Conservation (phyloP, 2,329 filamentous ascomycete species). For the Fusarium buharicum region DNA sequence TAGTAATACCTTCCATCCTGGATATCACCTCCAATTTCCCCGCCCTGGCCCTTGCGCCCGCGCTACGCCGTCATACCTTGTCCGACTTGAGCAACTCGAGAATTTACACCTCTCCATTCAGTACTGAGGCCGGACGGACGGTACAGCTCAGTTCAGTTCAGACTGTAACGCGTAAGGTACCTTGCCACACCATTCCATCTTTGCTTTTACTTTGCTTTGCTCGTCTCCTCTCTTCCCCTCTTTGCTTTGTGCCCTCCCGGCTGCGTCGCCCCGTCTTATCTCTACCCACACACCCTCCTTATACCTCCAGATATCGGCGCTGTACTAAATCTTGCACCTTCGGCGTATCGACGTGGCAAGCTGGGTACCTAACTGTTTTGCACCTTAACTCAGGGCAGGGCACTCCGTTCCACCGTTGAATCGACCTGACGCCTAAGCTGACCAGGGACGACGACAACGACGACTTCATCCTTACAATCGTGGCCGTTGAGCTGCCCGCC, state of each 20-base stretch:
- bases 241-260: constrained; percentile 4
- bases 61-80: constrained; percentile 41
- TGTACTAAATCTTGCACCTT: neutral
- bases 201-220: constrained; percentile 1
- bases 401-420: neutral
- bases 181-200: constrained; percentile 36
- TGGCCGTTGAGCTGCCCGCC: too few relatives aligned
- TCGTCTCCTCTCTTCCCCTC: constrained; percentile 40
- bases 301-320: neutral
- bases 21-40: constrained; percentile 46
- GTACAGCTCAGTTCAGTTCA: constrained; percentile 3
- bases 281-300: constrained; percentile 20
- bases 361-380: constrained; percentile 13
- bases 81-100: constrained; percentile 20
- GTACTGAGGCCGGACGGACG: neutral
- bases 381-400: constrained; percentile 13
- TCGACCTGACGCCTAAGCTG: neutral
- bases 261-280: constrained; percentile 27
- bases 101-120: constrained; percentile 14
- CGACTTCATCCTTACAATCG: neutral
- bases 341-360: constrained; percentile 30
- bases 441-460: neutral
- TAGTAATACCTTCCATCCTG: neutral
- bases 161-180: constrained; percentile 6
- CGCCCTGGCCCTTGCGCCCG: constrained; percentile 47